Conservation (phyloP, 1,139 yeast genomes). For the Candida albicans region DNA sequence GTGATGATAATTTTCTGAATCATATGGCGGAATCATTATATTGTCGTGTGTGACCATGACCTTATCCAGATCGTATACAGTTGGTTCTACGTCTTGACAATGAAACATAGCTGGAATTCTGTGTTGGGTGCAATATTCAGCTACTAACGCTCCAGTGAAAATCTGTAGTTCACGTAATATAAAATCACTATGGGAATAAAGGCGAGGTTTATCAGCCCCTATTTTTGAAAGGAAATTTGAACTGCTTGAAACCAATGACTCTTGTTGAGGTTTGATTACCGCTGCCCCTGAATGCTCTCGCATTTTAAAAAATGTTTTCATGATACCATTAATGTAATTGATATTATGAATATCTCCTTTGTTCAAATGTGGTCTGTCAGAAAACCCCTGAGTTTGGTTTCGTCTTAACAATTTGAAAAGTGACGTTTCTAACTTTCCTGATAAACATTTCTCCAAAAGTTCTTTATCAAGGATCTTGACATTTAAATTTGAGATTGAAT, state of each 20-base stretch:
- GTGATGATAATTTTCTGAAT: conserved; percentile 35
- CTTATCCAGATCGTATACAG: conserved; percentile 14
- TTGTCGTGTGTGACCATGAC: conserved; percentile 41
- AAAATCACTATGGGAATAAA: conserved; percentile 18
- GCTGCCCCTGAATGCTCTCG: conserved; percentile 36
- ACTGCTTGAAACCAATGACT: neutral
- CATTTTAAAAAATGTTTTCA: conserved; percentile 33
- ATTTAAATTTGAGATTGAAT: conserved; percentile 23
- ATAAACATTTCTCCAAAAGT: conserved; percentile 28
- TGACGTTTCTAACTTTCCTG: conserved; percentile 27
- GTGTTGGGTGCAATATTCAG: conserved; percentile 24
- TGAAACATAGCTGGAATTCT: conserved; percentile 31
- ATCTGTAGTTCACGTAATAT: conserved; percentile 28
- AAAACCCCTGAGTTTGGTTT: neutral
- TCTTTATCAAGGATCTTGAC: conserved; percentile 23
- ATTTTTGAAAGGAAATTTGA: conserved; percentile 2
- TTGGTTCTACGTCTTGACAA: conserved; percentile 19
- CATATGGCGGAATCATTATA: conserved; percentile 35
- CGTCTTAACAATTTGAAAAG: conserved; percentile 32
- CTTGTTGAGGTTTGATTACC: conserved; percentile 3
- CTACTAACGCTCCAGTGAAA: conserved; percentile 27
- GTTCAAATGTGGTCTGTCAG: conserved; percentile 13
- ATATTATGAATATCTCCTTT: conserved; percentile 34
- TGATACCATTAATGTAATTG: conserved; percentile 31
- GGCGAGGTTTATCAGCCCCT: neutral